Evolutionary conservation across 805 yeast species (phyloP), one percentile per base, ranked within the genome.

Genomic region (Metschnikowia continentalis): DNA sequence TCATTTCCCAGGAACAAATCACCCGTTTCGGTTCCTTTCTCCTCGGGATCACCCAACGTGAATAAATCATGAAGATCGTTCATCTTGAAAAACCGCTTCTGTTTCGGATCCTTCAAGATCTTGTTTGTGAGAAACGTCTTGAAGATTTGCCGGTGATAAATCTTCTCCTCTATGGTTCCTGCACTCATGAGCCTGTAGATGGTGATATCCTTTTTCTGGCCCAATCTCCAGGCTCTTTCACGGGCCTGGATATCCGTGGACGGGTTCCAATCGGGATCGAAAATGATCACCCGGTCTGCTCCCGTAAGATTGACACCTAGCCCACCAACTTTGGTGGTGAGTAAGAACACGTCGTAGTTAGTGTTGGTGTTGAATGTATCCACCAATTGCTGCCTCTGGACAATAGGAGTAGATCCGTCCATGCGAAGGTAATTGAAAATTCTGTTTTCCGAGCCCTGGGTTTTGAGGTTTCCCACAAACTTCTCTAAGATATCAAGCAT

Each of bases 211-310:
- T 84, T 82, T 64, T 87, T 91, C 66, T 92, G 99, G 1, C 99
- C 99, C 55, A 92, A 75, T 56, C 99, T 76, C 98, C 98, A 94
- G 0, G 98, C 97, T 45, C 99, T 71, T 65, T 92, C 99, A 53
- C 98, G 76, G 0, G 99, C 99, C 68, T 92, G 99, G 53, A 91
- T 78, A 71, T 92, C 99, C 0, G 98, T 94, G 0, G 97, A 90
- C 0, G 99, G 99, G 62, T 92, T 92, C 99, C 99, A 92, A 68
- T 94, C 98, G 0, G 99, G 99, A 62, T 92, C 99, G 64, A 80
- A 92, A 14, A 92, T 92, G 20, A 92, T 89, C 11, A 92, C 97
- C 42, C 98, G 72, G 57, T 90, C 90, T 0, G 99, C 98, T 3
- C 98, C 98, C 0, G 97, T 92, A 42, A 92, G 67, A 65, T 92